Conservation (phyloP, 176 grass and related monocot species). For the Eragrostis nindensis region DNA sequence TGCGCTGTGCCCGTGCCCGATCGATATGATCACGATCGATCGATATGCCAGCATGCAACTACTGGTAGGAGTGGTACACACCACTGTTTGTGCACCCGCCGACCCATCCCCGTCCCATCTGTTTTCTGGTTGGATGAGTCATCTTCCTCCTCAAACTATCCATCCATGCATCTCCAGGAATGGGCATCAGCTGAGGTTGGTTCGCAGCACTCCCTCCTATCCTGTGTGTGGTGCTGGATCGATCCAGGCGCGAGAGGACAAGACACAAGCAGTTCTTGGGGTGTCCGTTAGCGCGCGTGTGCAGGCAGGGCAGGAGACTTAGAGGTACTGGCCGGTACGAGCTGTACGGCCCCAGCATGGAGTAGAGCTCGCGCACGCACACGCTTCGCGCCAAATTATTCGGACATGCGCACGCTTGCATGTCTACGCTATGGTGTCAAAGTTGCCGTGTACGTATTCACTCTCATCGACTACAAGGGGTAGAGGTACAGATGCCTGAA, state of each 20-base stretch:
- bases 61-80: too few relatives aligned
- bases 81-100: not conserved
- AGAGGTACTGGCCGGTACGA: not conserved
- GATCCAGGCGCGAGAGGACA: not conserved
- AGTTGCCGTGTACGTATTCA: too few relatives aligned
- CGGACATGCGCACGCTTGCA: slow-evolving; percentile 11
- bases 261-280: not conserved
- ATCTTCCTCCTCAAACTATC: not conserved
- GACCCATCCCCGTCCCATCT: not conserved
- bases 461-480: too few relatives aligned
- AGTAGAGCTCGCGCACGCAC: not conserved
- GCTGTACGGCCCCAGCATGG: slow-evolving; percentile 28
- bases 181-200: too few relatives aligned
- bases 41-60: not conserved
- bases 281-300: slow-evolving; percentile 9
- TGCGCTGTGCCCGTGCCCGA: not conserved
- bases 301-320: not conserved
- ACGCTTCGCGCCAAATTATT: not conserved
- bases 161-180: not conserved
- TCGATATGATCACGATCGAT: not conserved
- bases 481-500: too few relatives aligned
- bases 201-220: too few relatives aligned
- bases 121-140: not conserved
- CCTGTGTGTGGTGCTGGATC: too few relatives aligned
- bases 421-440: too few relatives aligned